phyloP scores from a whole-genome alignment of 2,329 filamentous ascomycete species.

The Lecanicillium sp. region DNA sequence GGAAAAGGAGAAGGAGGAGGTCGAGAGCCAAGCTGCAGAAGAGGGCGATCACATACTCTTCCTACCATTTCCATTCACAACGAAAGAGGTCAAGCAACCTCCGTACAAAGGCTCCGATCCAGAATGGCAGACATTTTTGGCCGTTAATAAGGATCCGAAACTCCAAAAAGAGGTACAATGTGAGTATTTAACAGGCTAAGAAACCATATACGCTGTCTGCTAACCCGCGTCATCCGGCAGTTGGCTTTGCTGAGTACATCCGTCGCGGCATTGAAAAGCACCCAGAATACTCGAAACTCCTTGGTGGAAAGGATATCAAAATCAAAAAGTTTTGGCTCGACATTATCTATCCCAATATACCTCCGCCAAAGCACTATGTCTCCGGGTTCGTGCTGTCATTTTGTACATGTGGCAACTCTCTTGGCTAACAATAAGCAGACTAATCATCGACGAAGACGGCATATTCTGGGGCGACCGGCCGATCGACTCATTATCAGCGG shows the following conservation, averaged over 20 bases:
- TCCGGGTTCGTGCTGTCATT: conserved; percentile 42
- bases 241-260: conserved; percentile 30
- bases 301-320: conserved; percentile 38
- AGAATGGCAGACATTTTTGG: conserved; percentile 54
- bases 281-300: conserved; percentile 28
- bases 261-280: conserved; percentile 30
- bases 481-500: conserved; percentile 39
- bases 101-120: conserved; percentile 50
- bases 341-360: conserved; percentile 48
- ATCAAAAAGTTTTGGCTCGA: conserved; percentile 51
- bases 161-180: conserved; percentile 39
- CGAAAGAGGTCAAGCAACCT: conserved; percentile 34
- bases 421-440: conserved; percentile 26
- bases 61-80: conserved; percentile 54
- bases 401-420: background rate
- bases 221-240: conserved; percentile 10
- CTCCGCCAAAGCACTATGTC: conserved; percentile 51
- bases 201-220: background rate
- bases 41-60: conserved; percentile 41
- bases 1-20: conserved; percentile 33
- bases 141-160: conserved; percentile 44
- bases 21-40: conserved; percentile 32
- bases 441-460: conserved; percentile 40
- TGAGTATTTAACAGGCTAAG: conserved; percentile 18
- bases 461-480: conserved; percentile 38